phyloP scores from a whole-genome alignment of 768 basidiomycete species.

The Agrocybe praecox region DNA sequence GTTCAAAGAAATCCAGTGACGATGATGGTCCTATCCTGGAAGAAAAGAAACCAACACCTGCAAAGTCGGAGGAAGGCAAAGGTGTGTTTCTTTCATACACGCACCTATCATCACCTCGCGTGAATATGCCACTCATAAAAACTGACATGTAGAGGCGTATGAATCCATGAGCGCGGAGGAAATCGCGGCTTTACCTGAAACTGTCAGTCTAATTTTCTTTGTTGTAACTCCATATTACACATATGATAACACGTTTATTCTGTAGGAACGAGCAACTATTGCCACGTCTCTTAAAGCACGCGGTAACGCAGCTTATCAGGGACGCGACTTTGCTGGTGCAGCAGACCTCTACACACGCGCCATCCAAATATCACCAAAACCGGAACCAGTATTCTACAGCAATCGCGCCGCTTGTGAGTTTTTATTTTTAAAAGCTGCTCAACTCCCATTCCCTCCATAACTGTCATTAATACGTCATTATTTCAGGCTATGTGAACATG shows the following conservation, averaged over 20 bases:
- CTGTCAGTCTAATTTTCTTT: conserved; percentile 42
- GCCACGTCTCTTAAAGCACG: conserved; percentile 69
- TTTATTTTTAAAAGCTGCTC: background rate
- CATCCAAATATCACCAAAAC: conserved; percentile 71
- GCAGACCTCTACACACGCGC: conserved; percentile 73
- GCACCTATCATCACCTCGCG: background rate
- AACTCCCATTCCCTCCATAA: no score
- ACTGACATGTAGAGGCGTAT: conserved; percentile 27
- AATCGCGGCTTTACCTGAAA: conserved; percentile 57
- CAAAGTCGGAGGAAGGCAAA: conserved; percentile 4
- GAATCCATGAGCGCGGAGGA: conserved; percentile 54
- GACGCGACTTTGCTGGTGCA: conserved; percentile 59
- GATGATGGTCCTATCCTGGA: conserved; percentile 77
- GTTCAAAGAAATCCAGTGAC: conserved; percentile 35
- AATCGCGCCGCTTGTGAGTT: conserved; percentile 94
- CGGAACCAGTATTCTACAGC: conserved; percentile 93
- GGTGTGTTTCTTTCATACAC: background rate
- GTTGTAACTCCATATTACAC: background rate
- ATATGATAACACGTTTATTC: background rate
- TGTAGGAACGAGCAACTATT: conserved; percentile 63
- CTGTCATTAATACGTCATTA: background rate
- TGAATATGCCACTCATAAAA: background rate
- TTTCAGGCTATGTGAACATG: conserved; percentile 88
- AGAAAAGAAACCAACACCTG: conserved; percentile 55
- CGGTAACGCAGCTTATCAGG: conserved; percentile 73